Evolutionary conservation across 768 basidiomycete species (phyloP), one percentile per base, ranked within the genome.

Genomic region (Candolleomyces eurysporus): DNA sequence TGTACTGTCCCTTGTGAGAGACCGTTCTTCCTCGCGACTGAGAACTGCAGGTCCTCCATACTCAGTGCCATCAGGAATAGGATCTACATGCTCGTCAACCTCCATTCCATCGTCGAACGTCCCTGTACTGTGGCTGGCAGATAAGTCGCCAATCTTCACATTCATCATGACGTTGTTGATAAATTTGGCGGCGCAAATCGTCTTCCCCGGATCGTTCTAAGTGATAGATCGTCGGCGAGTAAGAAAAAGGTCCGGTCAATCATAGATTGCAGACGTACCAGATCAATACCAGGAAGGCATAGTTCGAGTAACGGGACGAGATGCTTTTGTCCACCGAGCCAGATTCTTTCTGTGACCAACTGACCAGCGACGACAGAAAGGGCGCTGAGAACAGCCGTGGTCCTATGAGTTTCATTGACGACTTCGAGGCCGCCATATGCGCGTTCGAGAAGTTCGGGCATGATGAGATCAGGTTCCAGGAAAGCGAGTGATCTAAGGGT

Each of bases 361-460:
- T 93, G 88, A 4, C 88, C 81, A 17, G 92, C 79, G 30, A 95
- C 85, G 2, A 86, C 88, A 19, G 90, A 84, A 31, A 98, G 82
- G 71, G 91, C 90, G 56, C 89, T 92, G 49, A 98, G 79, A 10
- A 94, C 92, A 1, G 96, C 92, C 2, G 94, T 94, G 4, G 96
- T 97, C 45, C 96, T 80, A 71, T 97, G 94, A 0, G 96, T 98
- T 79, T 98, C 96, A 64, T 96, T 95, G 17, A 98, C 84, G 11
- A 89, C 88, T 70, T 97, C 94, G n/a, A 98, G 78, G 0, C 94
- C 94, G 42, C 90, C 83, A 64, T 96, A 94, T 1, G 94, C 93
- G 32, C 95, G 85, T 68, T 97, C 96, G 22, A 98, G 80, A 13
- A 98, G 78, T 46, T 94, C 89, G 3, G 95, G 95, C 87, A 98